Percentiles rank a stretch among this genome's conserved stretches.
phyloP scores from a whole-genome alignment of 306 rosid genomes.

The Dalbergia oliveri region DNA sequence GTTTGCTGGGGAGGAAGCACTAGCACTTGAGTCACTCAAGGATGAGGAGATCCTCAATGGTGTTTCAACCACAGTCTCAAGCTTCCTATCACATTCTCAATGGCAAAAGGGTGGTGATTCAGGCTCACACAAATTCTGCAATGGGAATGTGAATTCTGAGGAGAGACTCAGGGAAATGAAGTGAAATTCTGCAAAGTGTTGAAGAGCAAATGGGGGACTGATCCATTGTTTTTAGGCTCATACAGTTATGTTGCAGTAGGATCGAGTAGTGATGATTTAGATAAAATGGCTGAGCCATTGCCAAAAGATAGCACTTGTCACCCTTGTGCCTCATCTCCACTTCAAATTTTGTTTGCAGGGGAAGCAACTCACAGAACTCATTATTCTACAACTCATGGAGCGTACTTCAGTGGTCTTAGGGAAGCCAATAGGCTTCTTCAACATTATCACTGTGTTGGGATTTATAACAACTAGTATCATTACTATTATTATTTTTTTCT shows the following conservation, averaged over 20 bases:
- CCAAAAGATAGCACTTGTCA: slow-evolving; percentile 58
- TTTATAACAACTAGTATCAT: slow-evolving; percentile 51
- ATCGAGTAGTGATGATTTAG: slow-evolving; percentile 90
- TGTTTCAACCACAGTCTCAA: slow-evolving; percentile 69
- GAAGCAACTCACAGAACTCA: slow-evolving; percentile 99
- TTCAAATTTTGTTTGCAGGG: slow-evolving; percentile 95
- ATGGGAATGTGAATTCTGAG: slow-evolving; percentile 54
- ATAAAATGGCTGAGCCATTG: slow-evolving; percentile 88
- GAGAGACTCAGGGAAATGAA: slow-evolving; percentile 43
- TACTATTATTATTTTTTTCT: slow-evolving; percentile 34
- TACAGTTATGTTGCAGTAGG: slow-evolving; percentile 89
- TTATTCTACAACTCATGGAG: slow-evolving; percentile 99
- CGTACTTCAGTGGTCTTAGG: slow-evolving; percentile 95
- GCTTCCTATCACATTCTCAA: slow-evolving; percentile 55
- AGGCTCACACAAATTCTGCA: slow-evolving; percentile 49
- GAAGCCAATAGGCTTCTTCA: slow-evolving; percentile 96
- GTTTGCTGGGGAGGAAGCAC: slow-evolving; percentile 93
- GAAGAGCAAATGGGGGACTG: slow-evolving; percentile 83
- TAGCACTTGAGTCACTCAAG: slow-evolving; percentile 73
- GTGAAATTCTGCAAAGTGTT: slow-evolving; percentile 66
- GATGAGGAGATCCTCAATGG: slow-evolving; percentile 80
- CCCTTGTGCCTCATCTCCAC: slow-evolving; percentile 57
- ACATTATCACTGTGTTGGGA: slow-evolving; percentile 77
- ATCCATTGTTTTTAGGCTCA: slow-evolving; percentile 91
- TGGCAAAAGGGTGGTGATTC: slow-evolving; percentile 33